A percentile compares a stretch with the other conserved stretches of the same genome.
These are phyloP conservation scores for Thelephora ganbajun DNA, from an alignment of 768 basidiomycete genomes.

Conservation along the genomic window DNA sequence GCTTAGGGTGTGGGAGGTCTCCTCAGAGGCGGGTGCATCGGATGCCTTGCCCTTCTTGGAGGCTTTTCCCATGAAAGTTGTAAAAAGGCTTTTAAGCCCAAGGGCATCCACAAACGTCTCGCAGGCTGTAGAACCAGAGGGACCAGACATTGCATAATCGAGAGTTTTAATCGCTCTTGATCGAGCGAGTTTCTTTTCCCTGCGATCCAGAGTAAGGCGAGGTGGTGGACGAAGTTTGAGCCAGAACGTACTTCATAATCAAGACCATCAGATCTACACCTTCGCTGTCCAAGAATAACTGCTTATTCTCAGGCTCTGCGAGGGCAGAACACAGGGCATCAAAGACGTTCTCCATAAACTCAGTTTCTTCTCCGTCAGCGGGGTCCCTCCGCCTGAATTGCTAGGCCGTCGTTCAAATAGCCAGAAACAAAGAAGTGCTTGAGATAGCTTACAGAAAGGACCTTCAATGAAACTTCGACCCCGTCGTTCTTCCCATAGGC, in stretches of 20 bases:
- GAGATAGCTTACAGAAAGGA: slow-evolving; percentile 56
- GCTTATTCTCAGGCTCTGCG: slow-evolving; percentile 65
- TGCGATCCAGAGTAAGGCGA: slow-evolving; percentile 16
- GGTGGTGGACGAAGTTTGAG: neutral
- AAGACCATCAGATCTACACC: slow-evolving; percentile 96
- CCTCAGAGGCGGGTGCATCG: slow-evolving; percentile 47
- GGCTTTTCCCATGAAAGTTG: slow-evolving; percentile 74
- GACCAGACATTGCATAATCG: slow-evolving; percentile 79
- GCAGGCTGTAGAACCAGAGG: slow-evolving; percentile 54
- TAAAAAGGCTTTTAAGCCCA: slow-evolving; percentile 83
- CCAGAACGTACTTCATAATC: slow-evolving; percentile 73
- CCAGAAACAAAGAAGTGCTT: slow-evolving; percentile 4
- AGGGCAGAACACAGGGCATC: slow-evolving; percentile 81
- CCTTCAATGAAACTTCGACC: slow-evolving; percentile 61
- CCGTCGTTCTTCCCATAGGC: slow-evolving; percentile 63
- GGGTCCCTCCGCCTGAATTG: slow-evolving; percentile 84
- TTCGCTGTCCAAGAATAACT: slow-evolving; percentile 75
- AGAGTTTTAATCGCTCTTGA: slow-evolving; percentile 83
- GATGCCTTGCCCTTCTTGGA: slow-evolving; percentile 50
- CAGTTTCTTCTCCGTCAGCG: slow-evolving; percentile 74
- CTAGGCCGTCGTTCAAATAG: slow-evolving; percentile 24
- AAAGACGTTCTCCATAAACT: slow-evolving; percentile 98
- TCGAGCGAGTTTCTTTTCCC: slow-evolving; percentile 71
- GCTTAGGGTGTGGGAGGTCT: slow-evolving; percentile 77
- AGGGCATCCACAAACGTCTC: slow-evolving; percentile 77